Evolutionary conservation across 2,329 filamentous ascomycete species (phyloP).

Genomic region (Cryphonectria radicalis): DNA sequence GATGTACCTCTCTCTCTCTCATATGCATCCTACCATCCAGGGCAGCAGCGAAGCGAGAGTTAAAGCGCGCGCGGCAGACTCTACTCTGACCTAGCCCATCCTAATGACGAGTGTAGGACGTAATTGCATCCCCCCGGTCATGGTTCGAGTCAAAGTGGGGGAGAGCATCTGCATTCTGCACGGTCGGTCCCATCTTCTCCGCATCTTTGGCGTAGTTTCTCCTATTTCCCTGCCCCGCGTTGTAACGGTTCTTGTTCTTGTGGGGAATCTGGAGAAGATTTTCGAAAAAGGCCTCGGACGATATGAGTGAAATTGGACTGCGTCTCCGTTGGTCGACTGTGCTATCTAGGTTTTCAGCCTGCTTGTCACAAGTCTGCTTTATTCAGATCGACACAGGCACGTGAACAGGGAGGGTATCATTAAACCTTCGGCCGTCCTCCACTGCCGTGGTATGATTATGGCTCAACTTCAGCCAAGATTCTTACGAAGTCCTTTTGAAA

Average conservation of each 20-base stretch:
- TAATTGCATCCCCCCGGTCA: neutral
- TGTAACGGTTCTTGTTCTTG: neutral
- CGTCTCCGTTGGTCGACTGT: neutral
- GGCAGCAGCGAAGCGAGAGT: neutral
- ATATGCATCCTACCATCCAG: neutral
- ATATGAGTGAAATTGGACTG: neutral
- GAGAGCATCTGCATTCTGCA: neutral
- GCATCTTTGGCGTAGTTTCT: neutral
- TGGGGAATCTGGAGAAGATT: neutral
- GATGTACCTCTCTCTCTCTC: neutral
- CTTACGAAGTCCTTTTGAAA: too few relatives aligned
- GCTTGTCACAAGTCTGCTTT: neutral
- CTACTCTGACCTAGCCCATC: neutral
- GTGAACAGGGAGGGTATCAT: neutral
- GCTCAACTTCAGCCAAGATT: neutral
- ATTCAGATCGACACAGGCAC: neutral
- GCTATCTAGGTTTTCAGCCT: neutral
- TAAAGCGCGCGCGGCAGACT: neutral
- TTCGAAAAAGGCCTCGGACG: conserved; percentile 1
- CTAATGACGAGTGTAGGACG: neutral
- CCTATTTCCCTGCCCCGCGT: neutral
- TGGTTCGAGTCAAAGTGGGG: neutral
- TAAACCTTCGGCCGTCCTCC: neutral
- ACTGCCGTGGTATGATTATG: too few relatives aligned
- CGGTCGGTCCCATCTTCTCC: neutral